Evolutionary conservation across 1,284 basidiomycete genomes (phyloP).

Genomic region (Dichomitus squalens): DNA sequence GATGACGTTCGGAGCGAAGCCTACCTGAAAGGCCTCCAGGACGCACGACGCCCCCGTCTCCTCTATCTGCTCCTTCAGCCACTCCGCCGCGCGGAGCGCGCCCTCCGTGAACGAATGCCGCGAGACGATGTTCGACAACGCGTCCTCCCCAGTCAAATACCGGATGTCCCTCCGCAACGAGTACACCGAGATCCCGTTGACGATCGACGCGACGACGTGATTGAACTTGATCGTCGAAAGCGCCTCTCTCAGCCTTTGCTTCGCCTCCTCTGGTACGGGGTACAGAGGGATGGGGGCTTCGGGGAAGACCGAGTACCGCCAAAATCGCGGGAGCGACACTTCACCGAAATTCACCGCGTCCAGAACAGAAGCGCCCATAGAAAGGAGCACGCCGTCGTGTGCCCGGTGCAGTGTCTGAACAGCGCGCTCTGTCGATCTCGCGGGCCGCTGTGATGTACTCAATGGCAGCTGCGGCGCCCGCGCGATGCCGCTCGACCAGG

Average conservation of each 20-base stretch:
- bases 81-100: slow-evolving; percentile 72
- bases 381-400: neutral
- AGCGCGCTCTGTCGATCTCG: neutral
- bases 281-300: neutral
- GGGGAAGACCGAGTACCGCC: neutral
- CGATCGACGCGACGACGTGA: slow-evolving; percentile 59
- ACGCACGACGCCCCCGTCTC: slow-evolving; percentile 72
- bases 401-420: neutral
- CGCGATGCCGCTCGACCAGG: too few relatives aligned
- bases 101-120: slow-evolving; percentile 80
- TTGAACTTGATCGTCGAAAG: slow-evolving; percentile 56
- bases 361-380: neutral
- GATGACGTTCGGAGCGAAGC: slow-evolving; percentile 84
- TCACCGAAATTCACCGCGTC: neutral
- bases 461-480: neutral
- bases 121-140: slow-evolving; percentile 61
- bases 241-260: slow-evolving; percentile 46
- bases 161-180: slow-evolving; percentile 72
- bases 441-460: neutral
- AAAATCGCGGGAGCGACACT: neutral
- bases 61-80: slow-evolving; percentile 76
- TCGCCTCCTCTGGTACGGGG: neutral
- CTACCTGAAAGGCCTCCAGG: slow-evolving; percentile 64
- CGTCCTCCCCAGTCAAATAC: slow-evolving; percentile 83
- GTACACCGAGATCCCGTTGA: slow-evolving; percentile 62